A percentile compares a stretch with the other conserved stretches of the same genome.
Conservation (phyloP, 2,329 filamentous ascomycete genomes). For the Cercospora beticola region DNA sequence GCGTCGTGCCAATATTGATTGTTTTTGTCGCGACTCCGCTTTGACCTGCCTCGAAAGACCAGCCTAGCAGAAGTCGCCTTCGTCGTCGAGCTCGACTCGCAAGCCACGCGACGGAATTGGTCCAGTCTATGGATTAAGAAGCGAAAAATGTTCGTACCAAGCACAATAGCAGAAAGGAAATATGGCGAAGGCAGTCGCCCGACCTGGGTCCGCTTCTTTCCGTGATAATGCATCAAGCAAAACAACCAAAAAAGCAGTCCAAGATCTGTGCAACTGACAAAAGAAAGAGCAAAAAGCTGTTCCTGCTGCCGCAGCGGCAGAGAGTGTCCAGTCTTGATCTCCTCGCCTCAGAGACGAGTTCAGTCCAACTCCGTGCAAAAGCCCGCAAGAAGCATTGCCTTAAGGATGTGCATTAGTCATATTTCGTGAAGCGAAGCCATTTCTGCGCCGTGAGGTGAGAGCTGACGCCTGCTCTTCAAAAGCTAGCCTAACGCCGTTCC, state of each 20-base stretch:
- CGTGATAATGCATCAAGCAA: conserved; percentile 13
- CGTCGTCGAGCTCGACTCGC: conserved; percentile 15
- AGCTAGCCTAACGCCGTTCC: conserved; percentile 17
- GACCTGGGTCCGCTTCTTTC: conserved; percentile 13
- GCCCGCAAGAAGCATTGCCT: conserved; percentile 8
- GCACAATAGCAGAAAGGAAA: conserved; percentile 18
- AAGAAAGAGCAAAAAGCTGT: conserved; percentile 2
- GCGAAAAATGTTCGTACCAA: conserved; percentile 11
- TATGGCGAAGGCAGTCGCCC: conserved; percentile 33
- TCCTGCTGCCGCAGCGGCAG: conserved; percentile 9
- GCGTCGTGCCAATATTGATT: conserved; percentile 16
- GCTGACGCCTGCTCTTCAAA: conserved; percentile 18
- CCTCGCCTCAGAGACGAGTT: conserved; percentile 12
- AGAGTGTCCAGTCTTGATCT: conserved; percentile 17
- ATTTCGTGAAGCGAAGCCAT: conserved; percentile 16
- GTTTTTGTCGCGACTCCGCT: conserved; percentile 8
- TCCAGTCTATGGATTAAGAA: conserved; percentile 14
- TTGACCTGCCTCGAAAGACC: neutral
- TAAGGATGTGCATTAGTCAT: conserved; percentile 17
- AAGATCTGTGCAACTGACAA: conserved; percentile 15
- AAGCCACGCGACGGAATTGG: conserved; percentile 17
- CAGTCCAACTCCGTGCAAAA: conserved; percentile 1
- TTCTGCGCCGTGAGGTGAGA: conserved; percentile 30
- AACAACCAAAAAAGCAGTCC: conserved; percentile 6
- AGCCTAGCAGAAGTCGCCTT: conserved; percentile 10